These are phyloP conservation scores for Fraxinus sp. DNA, from an alignment of 305 asterid genomes.

Conservation along the genomic window DNA sequence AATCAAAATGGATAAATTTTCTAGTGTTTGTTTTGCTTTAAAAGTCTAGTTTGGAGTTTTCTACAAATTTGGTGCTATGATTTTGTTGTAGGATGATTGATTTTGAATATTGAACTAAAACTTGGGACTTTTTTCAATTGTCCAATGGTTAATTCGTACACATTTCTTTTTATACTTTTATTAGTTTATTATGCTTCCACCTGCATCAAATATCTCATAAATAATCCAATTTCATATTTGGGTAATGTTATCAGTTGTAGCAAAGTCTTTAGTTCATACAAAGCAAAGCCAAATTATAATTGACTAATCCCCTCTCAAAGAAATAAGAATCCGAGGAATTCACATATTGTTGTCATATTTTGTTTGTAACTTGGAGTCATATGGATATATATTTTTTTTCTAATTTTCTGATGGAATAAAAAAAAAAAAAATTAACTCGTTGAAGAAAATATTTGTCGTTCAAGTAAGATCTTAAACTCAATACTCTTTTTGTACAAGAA, in stretches of 20 bases:
- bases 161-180: too few species aligned
- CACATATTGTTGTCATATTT: neutral
- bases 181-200: neutral
- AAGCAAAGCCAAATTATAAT: neutral
- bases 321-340: neutral
- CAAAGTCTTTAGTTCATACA: neutral
- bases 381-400: neutral
- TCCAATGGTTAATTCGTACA: neutral
- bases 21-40: too few species aligned
- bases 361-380: neutral
- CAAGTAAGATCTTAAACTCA: neutral
- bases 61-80: too few species aligned
- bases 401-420: too few species aligned
- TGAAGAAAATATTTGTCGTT: neutral
- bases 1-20: too few species aligned
- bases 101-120: too few species aligned
- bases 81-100: too few species aligned
- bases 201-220: neutral
- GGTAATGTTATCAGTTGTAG: neutral
- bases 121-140: too few species aligned
- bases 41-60: too few species aligned
- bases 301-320: neutral
- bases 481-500: neutral
- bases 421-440: too few species aligned
- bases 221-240: neutral